phyloP scores from a whole-genome alignment of 2,329 filamentous ascomycete genomes.

The Myriosclerotinia curreyana region DNA sequence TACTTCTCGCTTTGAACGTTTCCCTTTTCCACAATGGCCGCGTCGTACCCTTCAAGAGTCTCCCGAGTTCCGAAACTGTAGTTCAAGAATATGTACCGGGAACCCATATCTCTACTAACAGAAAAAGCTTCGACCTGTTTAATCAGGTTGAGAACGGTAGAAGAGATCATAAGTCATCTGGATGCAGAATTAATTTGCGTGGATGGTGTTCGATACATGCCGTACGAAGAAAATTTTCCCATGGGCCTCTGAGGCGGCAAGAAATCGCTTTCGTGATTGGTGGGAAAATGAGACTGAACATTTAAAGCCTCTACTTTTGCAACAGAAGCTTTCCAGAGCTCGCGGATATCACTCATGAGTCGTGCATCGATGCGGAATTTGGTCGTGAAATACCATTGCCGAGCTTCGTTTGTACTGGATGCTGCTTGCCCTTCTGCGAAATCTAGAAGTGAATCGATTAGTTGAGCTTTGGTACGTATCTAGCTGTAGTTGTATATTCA shows the following conservation, averaged over 20 bases:
- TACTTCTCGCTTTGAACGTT: neutral
- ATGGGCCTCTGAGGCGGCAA: neutral
- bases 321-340: neutral
- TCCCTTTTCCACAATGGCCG: conserved; percentile 5
- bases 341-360: neutral
- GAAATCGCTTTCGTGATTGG: neutral
- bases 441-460: neutral
- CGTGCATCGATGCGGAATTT: neutral
- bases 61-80: neutral
- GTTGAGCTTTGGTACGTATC: neutral
- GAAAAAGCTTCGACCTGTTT: neutral
- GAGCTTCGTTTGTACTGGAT: neutral
- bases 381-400: neutral
- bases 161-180: neutral
- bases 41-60: neutral
- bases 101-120: neutral
- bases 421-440: neutral
- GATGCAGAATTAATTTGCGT: neutral
- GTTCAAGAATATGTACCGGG: neutral
- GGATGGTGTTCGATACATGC: neutral
- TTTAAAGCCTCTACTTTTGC: neutral
- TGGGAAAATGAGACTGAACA: neutral
- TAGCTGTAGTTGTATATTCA: neutral
- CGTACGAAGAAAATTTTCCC: neutral
- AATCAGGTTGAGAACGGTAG: neutral